Percentiles rank a stretch among this genome's conserved stretches.
These are phyloP conservation scores for Microdochium paspali DNA, from an alignment of 2,329 filamentous ascomycete species.

Conservation along the genomic window DNA sequence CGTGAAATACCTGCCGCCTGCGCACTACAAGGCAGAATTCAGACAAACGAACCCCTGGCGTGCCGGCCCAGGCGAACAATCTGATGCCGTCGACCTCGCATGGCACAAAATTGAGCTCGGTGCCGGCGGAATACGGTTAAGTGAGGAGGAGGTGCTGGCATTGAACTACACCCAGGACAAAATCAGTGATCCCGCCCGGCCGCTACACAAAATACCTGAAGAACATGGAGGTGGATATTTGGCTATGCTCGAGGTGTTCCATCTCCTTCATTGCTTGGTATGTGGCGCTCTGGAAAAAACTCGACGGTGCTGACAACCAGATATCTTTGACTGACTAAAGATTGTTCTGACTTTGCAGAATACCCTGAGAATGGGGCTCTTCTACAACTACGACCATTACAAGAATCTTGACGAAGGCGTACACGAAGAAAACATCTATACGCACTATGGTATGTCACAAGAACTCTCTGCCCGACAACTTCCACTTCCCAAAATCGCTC, in stretches of 20 bases:
- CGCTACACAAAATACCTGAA: background rate
- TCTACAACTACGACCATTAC: background rate
- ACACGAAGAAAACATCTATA: background rate
- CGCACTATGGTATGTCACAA: background rate
- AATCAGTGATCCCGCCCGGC: background rate
- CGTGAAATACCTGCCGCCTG: background rate
- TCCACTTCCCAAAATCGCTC: background rate
- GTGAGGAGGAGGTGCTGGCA: background rate
- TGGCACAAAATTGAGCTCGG: background rate
- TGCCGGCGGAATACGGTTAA: background rate
- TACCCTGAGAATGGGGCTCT: background rate
- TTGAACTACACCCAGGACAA: background rate
- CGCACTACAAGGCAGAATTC: background rate
- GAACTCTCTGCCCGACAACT: too few relatives aligned
- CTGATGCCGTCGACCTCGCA: background rate
- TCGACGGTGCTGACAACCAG: too few relatives aligned
- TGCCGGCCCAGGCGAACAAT: background rate
- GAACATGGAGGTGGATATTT: background rate
- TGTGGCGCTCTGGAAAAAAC: background rate
- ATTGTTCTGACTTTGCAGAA: background rate
- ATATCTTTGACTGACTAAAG: background rate
- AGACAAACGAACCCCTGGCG: background rate
- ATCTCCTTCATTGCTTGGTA: background rate
- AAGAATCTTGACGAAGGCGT: background rate
- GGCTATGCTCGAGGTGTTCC: background rate